Base-by-base conservation (phyloP, 805 yeast species). In the Kurtzmaniella cleridarum region DNA sequence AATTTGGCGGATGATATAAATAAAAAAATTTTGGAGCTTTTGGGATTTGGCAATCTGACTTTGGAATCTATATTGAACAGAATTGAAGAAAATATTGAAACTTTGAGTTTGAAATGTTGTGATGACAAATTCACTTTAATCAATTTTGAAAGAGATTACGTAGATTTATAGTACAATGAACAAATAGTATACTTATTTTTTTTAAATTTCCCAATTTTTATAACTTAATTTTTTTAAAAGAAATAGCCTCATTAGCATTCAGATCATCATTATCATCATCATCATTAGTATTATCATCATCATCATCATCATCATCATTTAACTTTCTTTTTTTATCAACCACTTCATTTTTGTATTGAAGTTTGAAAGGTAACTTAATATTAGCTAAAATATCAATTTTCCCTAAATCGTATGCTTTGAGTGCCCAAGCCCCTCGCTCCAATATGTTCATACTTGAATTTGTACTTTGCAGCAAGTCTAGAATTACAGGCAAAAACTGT, bases 101-200 rank as follows among this genome's bases (percentile, higher is more conserved):
- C 40, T 13, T 56, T 68, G 32, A 54, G 64, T 30, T 46, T 54
- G 28, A 53, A 52, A 11, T 47, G 47, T 34, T 46, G 54, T 40
- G 71, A 67, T 42, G 59, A 57, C 27, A 54, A 55, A 31, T 68
- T 63, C 45, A 48, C 58, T 45, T 49, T 68, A 48, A 50, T 65
- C 13, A 66, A 66, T 43, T 64, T 59, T 36, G 68, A 66, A 33
- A 53, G 45, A 35, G 71, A 66, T 47, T 57, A 60, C 45, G 37
- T 62, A 32, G 58, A 57, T 39, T 41, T 59, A 35, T 59, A 41
- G 31, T 26, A 11, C 14, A n/a, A n/a, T 28, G 13, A 24, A 20
- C 18, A 32, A 36, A 32, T 13, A 10, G 17, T n/a, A 20, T 32
- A 14, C 8, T 23, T 32, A 15, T 32, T 30, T 7, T 23, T 32